A percentile compares a stretch with the other conserved stretches of the same genome.
Conservation (phyloP, 176 grass and related monocot species). For the Melocanna baccifera region DNA sequence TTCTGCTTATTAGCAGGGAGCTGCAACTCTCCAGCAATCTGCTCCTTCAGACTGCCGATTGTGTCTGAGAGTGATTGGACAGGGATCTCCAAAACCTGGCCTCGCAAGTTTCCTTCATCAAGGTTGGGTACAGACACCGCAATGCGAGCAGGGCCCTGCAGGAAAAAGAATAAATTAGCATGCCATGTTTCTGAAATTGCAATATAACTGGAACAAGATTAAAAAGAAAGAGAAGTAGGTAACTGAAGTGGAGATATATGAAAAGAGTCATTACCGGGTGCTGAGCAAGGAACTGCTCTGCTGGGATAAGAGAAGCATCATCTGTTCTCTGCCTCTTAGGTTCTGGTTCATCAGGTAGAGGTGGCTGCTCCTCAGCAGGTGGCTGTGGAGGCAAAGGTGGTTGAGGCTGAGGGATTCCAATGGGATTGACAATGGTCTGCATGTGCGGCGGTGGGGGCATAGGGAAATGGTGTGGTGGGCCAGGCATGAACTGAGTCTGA, state of each 20-base stretch:
- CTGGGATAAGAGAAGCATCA: constrained; percentile 76
- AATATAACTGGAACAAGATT: not conserved
- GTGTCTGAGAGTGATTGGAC: constrained; percentile 85
- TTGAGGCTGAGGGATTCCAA: constrained; percentile 56
- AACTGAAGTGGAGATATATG: not conserved
- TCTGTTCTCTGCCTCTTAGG: constrained; percentile 85
- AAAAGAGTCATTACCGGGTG: constrained; percentile 65
- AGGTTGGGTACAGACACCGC: constrained; percentile 78
- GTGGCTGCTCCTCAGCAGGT: constrained; percentile 78
- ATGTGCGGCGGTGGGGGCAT: constrained; percentile 63
- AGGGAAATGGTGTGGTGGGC: constrained; percentile 37
- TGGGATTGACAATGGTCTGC: constrained; percentile 50
- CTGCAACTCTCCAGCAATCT: constrained; percentile 92
- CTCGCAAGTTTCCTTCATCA: constrained; percentile 96
- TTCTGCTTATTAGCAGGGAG: constrained; percentile 98
- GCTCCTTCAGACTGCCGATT: constrained; percentile 88
- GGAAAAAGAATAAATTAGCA: constrained; percentile 30
- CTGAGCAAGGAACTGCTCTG: constrained; percentile 81
- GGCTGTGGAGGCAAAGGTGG: constrained; percentile 80
- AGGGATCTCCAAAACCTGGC: constrained; percentile 75
- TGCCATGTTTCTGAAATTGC: not conserved
- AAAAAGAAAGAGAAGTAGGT: not conserved
- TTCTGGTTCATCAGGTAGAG: constrained; percentile 92
- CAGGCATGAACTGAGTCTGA: constrained; percentile 58
- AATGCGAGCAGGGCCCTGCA: constrained; percentile 72